phyloP scores from a whole-genome alignment of 352 stramenopile species.

The Phytophthora gonapodyides region DNA sequence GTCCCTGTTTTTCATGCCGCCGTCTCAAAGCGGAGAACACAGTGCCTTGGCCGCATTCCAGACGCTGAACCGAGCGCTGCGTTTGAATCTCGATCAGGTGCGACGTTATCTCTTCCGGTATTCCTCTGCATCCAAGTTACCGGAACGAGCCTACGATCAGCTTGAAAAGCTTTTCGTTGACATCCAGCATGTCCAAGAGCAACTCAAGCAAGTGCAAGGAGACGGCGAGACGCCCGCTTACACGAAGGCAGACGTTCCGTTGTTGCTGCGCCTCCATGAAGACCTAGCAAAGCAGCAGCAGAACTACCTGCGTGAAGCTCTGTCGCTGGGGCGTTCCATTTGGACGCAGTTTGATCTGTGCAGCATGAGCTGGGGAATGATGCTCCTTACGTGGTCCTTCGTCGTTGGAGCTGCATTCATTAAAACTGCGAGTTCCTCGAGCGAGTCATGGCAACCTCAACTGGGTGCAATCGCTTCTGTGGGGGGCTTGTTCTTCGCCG shows the following conservation, averaged over 20 bases:
- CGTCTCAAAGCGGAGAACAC: conserved; percentile 4
- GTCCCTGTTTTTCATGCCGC: conserved; percentile 81
- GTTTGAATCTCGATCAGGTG: conserved; percentile 87
- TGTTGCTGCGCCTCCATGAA: conserved; percentile 42
- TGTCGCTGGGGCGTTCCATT: conserved; percentile 71
- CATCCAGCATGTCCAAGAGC: conserved; percentile 36
- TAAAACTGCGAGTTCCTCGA: not conserved
- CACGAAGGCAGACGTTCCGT: conserved; percentile 33
- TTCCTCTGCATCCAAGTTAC: conserved; percentile 67
- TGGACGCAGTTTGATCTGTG: conserved; percentile 90
- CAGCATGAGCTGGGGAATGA: conserved; percentile 71
- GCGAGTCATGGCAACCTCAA: conserved; percentile 11
- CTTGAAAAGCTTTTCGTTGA: conserved; percentile 59
- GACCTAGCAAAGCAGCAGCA: conserved; percentile 48
- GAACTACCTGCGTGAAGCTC: conserved; percentile 65
- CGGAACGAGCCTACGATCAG: conserved; percentile 54
- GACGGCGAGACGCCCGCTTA: not conserved
- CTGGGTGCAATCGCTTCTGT: conserved; percentile 11
- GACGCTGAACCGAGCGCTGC: conserved; percentile 67
- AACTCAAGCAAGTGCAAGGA: conserved; percentile 30
- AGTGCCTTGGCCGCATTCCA: conserved; percentile 39
- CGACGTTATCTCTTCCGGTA: conserved; percentile 77
- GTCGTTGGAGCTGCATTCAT: conserved; percentile 24
- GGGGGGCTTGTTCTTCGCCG: conserved; percentile 24
- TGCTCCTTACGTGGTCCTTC: conserved; percentile 52